Conservation (phyloP, 257 asterid genomes). For the Capsicum baccatum region DNA sequence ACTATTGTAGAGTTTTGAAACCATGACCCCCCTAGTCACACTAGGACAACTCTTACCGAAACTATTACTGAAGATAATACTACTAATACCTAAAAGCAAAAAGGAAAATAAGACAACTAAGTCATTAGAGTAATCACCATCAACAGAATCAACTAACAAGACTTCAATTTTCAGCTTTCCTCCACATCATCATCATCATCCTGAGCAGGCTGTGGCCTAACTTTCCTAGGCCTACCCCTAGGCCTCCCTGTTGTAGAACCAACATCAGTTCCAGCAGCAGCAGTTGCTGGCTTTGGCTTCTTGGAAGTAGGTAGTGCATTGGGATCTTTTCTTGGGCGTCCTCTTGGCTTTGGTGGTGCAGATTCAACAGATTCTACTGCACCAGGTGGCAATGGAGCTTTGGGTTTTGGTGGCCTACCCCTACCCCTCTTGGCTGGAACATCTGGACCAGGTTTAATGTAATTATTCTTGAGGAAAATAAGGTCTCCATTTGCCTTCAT, state of each 20-base stretch:
- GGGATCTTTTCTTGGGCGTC: constrained; percentile 84
- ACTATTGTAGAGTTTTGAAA: neutral
- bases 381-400: constrained; percentile 53
- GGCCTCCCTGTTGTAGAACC: constrained; percentile 54
- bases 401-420: constrained; percentile 82
- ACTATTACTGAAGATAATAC: neutral
- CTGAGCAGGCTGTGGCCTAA: constrained; percentile 57
- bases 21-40: neutral
- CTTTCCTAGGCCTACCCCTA: constrained; percentile 87
- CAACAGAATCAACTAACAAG: constrained; percentile 25
- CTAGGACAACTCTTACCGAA: neutral
- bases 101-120: constrained; percentile 24
- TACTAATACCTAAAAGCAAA: neutral
- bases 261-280: constrained; percentile 25
- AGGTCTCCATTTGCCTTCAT: constrained; percentile 77
- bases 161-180: constrained; percentile 33
- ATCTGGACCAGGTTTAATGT: constrained; percentile 62
- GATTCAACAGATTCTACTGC: constrained; percentile 20
- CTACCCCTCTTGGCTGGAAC: constrained; percentile 77
- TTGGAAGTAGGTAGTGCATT: constrained; percentile 69
- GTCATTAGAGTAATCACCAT: constrained; percentile 26
- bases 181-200: constrained; percentile 33
- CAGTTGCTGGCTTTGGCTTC: constrained; percentile 60
- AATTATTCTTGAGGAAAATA: constrained; percentile 68
- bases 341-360: constrained; percentile 64